Conservation (phyloP, 2,329 filamentous ascomycete species). For the Tympanopsis confertula region DNA sequence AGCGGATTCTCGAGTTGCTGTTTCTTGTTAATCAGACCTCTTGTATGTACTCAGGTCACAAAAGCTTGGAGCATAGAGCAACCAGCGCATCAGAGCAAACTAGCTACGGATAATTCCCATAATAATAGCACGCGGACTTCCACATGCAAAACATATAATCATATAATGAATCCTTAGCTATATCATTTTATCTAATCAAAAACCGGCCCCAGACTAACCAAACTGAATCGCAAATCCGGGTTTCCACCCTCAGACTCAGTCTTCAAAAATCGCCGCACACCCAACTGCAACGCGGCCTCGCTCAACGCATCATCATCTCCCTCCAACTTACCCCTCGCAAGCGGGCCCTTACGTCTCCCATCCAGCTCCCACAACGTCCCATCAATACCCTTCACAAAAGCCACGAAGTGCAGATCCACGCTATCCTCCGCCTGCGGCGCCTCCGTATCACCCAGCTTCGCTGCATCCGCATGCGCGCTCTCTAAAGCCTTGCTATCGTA, state of each 20-base stretch:
- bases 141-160: too few relatives aligned
- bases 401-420: constrained; percentile 67
- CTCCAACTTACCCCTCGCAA: constrained; percentile 40
- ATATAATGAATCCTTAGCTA: too few relatives aligned
- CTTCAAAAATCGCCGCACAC: constrained; percentile 45
- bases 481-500: constrained; percentile 63
- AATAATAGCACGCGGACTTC: too few relatives aligned
- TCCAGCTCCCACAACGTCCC: constrained; percentile 47
- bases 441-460: constrained; percentile 51
- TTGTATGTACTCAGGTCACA: too few relatives aligned
- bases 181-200: background rate
- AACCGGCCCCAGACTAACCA: constrained; percentile 1
- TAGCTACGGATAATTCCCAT: too few relatives aligned
- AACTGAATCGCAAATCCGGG: constrained; percentile 1
- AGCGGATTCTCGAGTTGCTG: too few relatives aligned
- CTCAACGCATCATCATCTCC: constrained; percentile 62
- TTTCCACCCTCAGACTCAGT: constrained; percentile 30
- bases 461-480: constrained; percentile 61
- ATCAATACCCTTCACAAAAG: constrained; percentile 58
- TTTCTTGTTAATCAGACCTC: too few relatives aligned
- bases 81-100: too few relatives aligned
- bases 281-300: constrained; percentile 61
- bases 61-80: too few relatives aligned
- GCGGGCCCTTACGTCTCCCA: constrained; percentile 43
- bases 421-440: constrained; percentile 49